Base-by-base conservation (phyloP, 768 basidiomycete species). In the Russula virescens region DNA sequence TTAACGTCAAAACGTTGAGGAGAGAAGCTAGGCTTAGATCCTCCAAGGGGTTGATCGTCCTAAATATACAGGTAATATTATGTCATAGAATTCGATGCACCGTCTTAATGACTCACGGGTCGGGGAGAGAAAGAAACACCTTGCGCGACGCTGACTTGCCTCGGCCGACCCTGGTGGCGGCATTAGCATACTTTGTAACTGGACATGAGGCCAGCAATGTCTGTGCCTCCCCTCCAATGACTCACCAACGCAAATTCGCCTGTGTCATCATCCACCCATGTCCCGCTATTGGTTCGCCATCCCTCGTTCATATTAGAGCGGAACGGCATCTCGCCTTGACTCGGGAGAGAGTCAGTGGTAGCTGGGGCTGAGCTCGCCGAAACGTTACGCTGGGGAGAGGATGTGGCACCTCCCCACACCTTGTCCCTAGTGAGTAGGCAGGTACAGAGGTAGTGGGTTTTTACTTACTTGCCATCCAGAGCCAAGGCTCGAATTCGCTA, bases 401-500 rank as follows among this genome's bases (percentile, higher is more conserved):
- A 77, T 31, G 79, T 70, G 45, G 76, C 69, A 66, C 80, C 75
- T 54, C 77, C 78, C 86, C 86, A 88, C 58, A 86, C 83, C 86
- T 87, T 68, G 65, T 66, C 19, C 21, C 19, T 31, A 49, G 57
- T 43, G 61, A 68, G 48, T 42, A 53, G 59, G 54, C 54, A 50
- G 62, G 75, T 80, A 58, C 58, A 80, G 35, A 43, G 28, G 31
- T 38, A 53, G 25, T 55, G 66, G 58, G 58, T 48, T 11, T 57
- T 51, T 61, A 75, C 81, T 52, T 60, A 83, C 87, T 81, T 87
- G 85, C 87, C 87, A 88, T 48, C 86, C 83, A 54, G 83, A 75
- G 71, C 80, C 83, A 46, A 85, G 76, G 34, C 74, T 72, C 69
- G 85, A 45, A 34, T 60, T 64, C 26, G 58, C 84, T 60, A 84